Percentiles rank a stretch among this genome's conserved stretches.
These are phyloP conservation scores for Syzygium aqueum DNA, from an alignment of 345 rosid genomes.

Conservation along the genomic window DNA sequence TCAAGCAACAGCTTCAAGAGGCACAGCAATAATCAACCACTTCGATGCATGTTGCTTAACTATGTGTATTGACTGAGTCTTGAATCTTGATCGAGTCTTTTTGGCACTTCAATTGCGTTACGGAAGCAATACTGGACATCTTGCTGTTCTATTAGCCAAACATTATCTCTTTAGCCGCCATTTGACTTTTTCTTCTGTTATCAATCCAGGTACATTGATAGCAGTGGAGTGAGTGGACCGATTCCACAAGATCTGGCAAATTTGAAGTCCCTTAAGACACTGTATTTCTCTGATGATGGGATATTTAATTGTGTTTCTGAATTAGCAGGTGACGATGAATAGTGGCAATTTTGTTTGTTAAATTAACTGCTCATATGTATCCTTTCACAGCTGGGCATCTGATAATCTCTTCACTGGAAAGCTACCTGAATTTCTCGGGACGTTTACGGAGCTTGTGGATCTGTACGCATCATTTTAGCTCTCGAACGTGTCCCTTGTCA, in stretches of 20 bases:
- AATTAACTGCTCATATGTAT: background rate
- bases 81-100: background rate
- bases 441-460: slow-evolving; percentile 28
- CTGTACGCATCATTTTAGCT: slow-evolving; percentile 21
- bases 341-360: background rate
- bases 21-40: background rate
- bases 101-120: background rate
- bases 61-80: background rate
- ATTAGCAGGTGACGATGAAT: background rate
- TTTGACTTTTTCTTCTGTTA: background rate
- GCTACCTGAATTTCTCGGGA: slow-evolving; percentile 38
- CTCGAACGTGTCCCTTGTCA: background rate
- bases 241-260: slow-evolving; percentile 40
- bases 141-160: background rate
- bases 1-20: background rate
- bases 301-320: background rate
- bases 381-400: slow-evolving; percentile 47
- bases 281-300: slow-evolving; percentile 15
- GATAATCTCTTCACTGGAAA: slow-evolving; percentile 44
- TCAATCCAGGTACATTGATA: slow-evolving; percentile 41
- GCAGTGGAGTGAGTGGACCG: slow-evolving; percentile 48
- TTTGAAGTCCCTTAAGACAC: slow-evolving; percentile 32
- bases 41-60: background rate
- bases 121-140: background rate
- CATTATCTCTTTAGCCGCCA: background rate